Evolutionary conservation across 2,329 filamentous ascomycete species (phyloP), one percentile per base, ranked within the genome.

Genomic region (Nemania sp.): DNA sequence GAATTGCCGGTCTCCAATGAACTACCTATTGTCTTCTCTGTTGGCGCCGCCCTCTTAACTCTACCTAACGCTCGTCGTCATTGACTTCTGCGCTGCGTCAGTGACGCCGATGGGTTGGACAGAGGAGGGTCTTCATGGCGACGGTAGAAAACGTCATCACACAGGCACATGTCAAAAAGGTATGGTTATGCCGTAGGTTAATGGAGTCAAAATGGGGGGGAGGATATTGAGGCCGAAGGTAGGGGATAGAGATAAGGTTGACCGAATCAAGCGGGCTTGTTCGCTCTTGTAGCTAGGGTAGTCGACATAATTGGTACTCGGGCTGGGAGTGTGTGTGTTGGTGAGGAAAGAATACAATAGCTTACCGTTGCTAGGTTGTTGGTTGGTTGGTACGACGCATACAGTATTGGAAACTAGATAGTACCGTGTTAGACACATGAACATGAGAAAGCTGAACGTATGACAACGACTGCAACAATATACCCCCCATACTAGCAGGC

Each of bases 181-280:
- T 15, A n/a, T 8, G 29, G 29, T 8, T 8, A n/a, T 32, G 29
- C 29, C 8, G 29, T 32, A 32, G 29, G 29, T 32, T 32, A 32
- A 32, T 8, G 29, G 29, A 4, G 29, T 32, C 29, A 57, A 29
- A 13, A 15, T 32, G 27, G 51, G 53, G 20, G 3, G 15, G 29
- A 11, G 15, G 11, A 15, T 13, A 41, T 38, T 38, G 32, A 20
- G 18, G 11, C 6, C 35, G 11, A 8, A 8, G 35, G 15, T 38
- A 15, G 2, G 20, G 24, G 18, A 38, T 7, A 56, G 24, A 66
- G 63, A 66, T 66, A 66, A 66, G 63, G 38, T 51, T 51, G n/a
- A 26, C 54, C 57, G 27, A 41, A 52, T 41, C 45, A 20, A 26
- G 5, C 32, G 4, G 43, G 32, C 24, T 35, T 20, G 18, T 20